These are phyloP conservation scores for Elasticomyces elasticus DNA, from an alignment of 495 filamentous ascomycete genomes.

Conservation along the genomic window DNA sequence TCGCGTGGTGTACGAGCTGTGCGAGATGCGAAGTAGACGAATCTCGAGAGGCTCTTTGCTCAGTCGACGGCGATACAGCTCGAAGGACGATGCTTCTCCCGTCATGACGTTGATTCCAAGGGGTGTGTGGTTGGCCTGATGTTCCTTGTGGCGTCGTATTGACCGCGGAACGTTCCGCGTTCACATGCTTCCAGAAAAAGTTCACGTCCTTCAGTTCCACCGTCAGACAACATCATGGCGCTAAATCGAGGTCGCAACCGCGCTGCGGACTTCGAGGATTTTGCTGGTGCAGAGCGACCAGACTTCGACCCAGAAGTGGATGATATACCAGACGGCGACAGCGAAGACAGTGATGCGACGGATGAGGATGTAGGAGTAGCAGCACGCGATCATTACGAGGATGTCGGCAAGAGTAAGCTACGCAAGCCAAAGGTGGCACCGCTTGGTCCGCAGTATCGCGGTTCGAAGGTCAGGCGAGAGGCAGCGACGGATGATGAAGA, in stretches of 20 bases:
- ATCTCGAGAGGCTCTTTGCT: neutral
- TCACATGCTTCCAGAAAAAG: neutral
- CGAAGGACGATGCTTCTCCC: neutral
- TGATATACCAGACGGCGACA: conserved; percentile 43
- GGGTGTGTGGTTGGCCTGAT: neutral
- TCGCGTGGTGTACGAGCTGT: neutral
- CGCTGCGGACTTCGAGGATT: conserved; percentile 3
- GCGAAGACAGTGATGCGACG: conserved; percentile 43
- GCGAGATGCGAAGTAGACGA: neutral
- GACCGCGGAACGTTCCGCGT: neutral
- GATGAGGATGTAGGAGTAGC: conserved; percentile 42
- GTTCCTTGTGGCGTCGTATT: neutral
- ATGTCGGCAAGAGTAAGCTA: conserved; percentile 77
- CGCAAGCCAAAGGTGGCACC: conserved; percentile 55
- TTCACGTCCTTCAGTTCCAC: neutral
- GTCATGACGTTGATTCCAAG: neutral
- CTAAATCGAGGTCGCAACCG: conserved; percentile 5
- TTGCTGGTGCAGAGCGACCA: conserved; percentile 10
- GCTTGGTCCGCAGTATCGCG: conserved; percentile 74
- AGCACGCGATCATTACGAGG: conserved; percentile 72
- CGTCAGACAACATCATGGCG: conserved; percentile 1
- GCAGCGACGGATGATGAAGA: conserved; percentile 43
- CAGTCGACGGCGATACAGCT: neutral
- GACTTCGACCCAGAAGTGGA: conserved; percentile 78
- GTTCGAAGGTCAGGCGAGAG: conserved; percentile 65